phyloP scores from a whole-genome alignment of 2,329 filamentous ascomycete species.

The Parastagonospora avenae region DNA sequence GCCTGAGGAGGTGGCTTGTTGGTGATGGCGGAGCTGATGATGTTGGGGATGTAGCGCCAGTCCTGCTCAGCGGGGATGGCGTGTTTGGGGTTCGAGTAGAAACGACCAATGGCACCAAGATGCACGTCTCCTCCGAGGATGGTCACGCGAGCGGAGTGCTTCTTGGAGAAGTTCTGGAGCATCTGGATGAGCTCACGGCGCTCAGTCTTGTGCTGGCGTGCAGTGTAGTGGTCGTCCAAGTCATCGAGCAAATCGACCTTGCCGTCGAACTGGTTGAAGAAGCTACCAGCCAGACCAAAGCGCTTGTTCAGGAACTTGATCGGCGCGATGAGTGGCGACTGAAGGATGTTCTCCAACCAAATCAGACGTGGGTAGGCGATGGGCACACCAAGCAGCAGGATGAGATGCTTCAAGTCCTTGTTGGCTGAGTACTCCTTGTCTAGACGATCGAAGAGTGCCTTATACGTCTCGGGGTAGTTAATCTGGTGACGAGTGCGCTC shows the following conservation, averaged over 20 bases:
- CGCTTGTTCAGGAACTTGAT: conserved; percentile 89
- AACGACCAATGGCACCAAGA: conserved; percentile 66
- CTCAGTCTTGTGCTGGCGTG: conserved; percentile 88
- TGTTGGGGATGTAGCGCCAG: conserved; percentile 67
- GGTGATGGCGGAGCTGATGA: conserved; percentile 68
- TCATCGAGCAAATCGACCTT: conserved; percentile 68
- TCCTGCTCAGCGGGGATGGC: conserved; percentile 63
- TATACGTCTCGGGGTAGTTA: conserved; percentile 75
- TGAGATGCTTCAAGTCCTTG: conserved; percentile 65
- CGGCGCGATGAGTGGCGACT: conserved; percentile 83
- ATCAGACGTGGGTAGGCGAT: conserved; percentile 77
- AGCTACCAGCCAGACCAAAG: conserved; percentile 80
- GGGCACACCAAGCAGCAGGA: conserved; percentile 71
- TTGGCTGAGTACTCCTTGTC: conserved; percentile 58
- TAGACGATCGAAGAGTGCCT: conserved; percentile 63
- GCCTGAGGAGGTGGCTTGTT: conserved; percentile 70
- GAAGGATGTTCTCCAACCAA: conserved; percentile 94
- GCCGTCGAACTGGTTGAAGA: conserved; percentile 95
- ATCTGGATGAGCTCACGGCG: conserved; percentile 72
- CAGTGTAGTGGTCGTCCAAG: conserved; percentile 79
- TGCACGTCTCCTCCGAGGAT: conserved; percentile 70
- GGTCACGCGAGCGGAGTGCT: conserved; percentile 62
- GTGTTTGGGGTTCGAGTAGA: conserved; percentile 66
- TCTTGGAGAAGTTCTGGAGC: conserved; percentile 63
- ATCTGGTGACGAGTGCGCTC: conserved; percentile 89